These are phyloP conservation scores for Termitomyces sp. DNA, from an alignment of 768 basidiomycete genomes.

Conservation along the genomic window DNA sequence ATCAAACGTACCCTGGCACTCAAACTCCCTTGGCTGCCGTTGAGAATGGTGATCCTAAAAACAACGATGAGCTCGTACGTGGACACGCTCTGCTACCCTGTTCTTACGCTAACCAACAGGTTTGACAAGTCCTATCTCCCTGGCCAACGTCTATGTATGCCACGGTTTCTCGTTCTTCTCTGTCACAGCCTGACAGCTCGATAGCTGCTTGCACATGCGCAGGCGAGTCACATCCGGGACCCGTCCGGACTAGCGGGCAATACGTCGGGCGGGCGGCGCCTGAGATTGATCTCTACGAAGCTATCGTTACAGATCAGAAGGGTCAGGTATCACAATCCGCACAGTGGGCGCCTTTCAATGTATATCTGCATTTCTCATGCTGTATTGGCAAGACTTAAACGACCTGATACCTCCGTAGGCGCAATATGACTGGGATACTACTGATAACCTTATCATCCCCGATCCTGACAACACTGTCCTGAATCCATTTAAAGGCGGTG, in stretches of 20 bases:
- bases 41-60: slow-evolving; percentile 36
- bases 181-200: not conserved
- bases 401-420: slow-evolving; percentile 37
- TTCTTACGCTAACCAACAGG: not conserved
- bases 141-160: slow-evolving; percentile 45
- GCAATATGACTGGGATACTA: slow-evolving; percentile 55
- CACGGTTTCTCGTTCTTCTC: not conserved
- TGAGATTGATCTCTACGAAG: slow-evolving; percentile 72
- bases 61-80: slow-evolving; percentile 37
- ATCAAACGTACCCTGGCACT: slow-evolving; percentile 68
- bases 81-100: not conserved
- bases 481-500: slow-evolving; percentile 63
- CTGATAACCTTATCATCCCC: slow-evolving; percentile 44
- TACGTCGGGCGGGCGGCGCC: slow-evolving; percentile 66
- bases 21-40: slow-evolving; percentile 44
- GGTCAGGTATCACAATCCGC: slow-evolving; percentile 48
- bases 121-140: slow-evolving; percentile 57
- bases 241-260: slow-evolving; percentile 40
- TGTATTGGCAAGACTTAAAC: slow-evolving; percentile 24
- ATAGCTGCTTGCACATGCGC: slow-evolving; percentile 38
- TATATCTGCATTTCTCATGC: slow-evolving; percentile 28
- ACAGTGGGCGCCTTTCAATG: slow-evolving; percentile 63
- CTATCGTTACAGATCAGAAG: slow-evolving; percentile 27
- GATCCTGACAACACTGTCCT: slow-evolving; percentile 42
- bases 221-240: slow-evolving; percentile 41